A percentile compares a stretch with the other conserved stretches of the same genome.
phyloP scores from a whole-genome alignment of 2,329 filamentous ascomycete species.

The Clarireedia monteithiana region DNA sequence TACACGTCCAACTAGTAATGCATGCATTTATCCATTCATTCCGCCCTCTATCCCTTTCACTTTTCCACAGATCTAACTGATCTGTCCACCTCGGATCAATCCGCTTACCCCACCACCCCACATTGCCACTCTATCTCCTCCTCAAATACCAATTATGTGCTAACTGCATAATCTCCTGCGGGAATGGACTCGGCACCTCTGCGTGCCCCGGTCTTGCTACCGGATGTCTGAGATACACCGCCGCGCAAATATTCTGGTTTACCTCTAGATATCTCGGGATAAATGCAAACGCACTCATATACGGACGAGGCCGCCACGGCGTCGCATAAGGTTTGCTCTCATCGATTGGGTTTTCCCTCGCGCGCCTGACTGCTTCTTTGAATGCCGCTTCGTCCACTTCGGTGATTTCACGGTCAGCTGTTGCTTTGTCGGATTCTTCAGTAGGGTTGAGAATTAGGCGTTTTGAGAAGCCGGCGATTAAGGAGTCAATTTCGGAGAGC shows the following conservation, averaged over 20 bases:
- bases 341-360: constrained; percentile 70
- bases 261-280: constrained; percentile 95
- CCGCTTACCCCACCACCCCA: neutral
- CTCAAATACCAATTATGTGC: constrained; percentile 90
- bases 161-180: constrained; percentile 60
- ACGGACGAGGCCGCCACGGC: constrained; percentile 81
- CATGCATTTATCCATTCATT: neutral
- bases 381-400: constrained; percentile 13
- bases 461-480: neutral
- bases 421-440: constrained; percentile 16
- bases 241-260: constrained; percentile 93
- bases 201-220: constrained; percentile 75
- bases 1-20: neutral
- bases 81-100: neutral
- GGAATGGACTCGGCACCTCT: constrained; percentile 81
- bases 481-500: neutral
- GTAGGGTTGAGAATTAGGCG: neutral
- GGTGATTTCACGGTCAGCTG: neutral
- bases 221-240: constrained; percentile 90
- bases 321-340: constrained; percentile 76
- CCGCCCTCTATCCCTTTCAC: neutral
- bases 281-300: constrained; percentile 88
- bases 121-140: constrained; percentile 25
- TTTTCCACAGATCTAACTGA: neutral
- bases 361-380: constrained; percentile 18